Conservation (phyloP, 2,329 filamentous ascomycete species). For the Eurotiales sp. region DNA sequence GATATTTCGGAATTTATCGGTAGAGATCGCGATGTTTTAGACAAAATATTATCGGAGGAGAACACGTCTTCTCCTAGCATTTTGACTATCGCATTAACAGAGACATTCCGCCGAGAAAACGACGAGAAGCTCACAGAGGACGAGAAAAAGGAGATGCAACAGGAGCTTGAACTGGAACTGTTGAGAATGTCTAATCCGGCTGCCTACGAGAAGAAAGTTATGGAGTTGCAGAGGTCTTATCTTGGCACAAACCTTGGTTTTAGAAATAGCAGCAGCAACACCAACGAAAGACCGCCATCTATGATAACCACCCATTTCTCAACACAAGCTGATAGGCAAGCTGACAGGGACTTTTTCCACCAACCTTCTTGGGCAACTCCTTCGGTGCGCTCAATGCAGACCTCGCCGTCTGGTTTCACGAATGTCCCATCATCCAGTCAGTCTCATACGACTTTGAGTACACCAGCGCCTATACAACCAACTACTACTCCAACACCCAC, state of each 20-base stretch:
- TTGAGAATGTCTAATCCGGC: conserved; percentile 36
- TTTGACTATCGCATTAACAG: conserved; percentile 58
- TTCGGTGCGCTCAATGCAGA: no score
- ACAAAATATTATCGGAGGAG: conserved; percentile 43
- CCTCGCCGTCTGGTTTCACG: no score
- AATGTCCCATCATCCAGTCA: no score
- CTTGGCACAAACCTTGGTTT: not conserved
- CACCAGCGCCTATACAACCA: no score
- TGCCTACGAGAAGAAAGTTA: conserved; percentile 26
- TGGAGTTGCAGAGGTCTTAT: not conserved
- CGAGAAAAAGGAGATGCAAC: conserved; percentile 55
- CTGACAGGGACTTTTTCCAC: conserved; percentile 4
- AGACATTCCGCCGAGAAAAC: conserved; percentile 70
- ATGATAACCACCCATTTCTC: not conserved
- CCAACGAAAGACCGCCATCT: not conserved
- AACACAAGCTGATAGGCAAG: not conserved
- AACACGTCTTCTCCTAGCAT: conserved; percentile 24
- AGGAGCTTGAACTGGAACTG: conserved; percentile 39
- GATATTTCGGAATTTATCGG: conserved; percentile 54
- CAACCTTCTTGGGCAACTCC: not conserved
- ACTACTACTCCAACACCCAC: no score
- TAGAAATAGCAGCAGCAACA: not conserved
- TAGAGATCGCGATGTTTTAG: conserved; percentile 59
- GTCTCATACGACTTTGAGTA: no score
- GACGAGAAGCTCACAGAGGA: conserved; percentile 59